Conservation (phyloP, 208 protist species). For the Porcisia deanei region DNA sequence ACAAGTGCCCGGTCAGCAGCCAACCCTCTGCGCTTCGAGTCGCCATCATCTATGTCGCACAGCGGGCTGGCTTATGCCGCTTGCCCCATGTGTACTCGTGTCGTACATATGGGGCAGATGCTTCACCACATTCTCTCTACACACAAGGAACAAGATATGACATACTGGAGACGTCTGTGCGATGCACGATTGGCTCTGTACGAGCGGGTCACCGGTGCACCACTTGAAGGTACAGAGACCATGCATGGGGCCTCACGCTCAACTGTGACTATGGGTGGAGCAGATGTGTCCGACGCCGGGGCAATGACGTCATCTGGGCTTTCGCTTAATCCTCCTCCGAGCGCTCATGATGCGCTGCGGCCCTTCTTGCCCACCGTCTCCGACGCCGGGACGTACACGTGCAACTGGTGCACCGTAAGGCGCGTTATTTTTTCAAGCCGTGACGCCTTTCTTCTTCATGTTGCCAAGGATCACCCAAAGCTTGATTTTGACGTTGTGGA, state of each 20-base stretch:
- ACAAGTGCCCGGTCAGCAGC: background rate
- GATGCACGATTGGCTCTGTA: constrained; percentile 71
- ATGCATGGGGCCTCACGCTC: background rate
- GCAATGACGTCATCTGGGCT: background rate
- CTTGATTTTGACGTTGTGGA: constrained; percentile 79
- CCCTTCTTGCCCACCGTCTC: constrained; percentile 59
- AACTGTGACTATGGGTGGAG: background rate
- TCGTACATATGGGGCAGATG: constrained; percentile 68
- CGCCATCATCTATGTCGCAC: constrained; percentile 52
- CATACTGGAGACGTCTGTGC: constrained; percentile 57
- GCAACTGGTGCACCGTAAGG: constrained; percentile 78
- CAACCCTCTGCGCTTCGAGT: constrained; percentile 34
- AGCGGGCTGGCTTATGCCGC: constrained; percentile 63
- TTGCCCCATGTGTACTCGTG: constrained; percentile 62
- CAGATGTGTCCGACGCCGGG: background rate
- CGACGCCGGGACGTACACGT: constrained; percentile 60
- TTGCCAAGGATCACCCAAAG: constrained; percentile 63
- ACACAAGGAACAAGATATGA: constrained; percentile 52
- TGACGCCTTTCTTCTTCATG: constrained; percentile 82
- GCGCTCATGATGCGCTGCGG: background rate
- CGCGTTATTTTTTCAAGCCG: constrained; percentile 52
- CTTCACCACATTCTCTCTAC: constrained; percentile 63
- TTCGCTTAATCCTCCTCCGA: background rate
- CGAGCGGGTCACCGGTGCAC: constrained; percentile 48
- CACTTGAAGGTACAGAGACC: constrained; percentile 33